Evolutionary conservation across 164 flowering plant genomes (phyloP), one percentile per base, ranked within the genome.

Genomic region (Tinospora cordifolia): DNA sequence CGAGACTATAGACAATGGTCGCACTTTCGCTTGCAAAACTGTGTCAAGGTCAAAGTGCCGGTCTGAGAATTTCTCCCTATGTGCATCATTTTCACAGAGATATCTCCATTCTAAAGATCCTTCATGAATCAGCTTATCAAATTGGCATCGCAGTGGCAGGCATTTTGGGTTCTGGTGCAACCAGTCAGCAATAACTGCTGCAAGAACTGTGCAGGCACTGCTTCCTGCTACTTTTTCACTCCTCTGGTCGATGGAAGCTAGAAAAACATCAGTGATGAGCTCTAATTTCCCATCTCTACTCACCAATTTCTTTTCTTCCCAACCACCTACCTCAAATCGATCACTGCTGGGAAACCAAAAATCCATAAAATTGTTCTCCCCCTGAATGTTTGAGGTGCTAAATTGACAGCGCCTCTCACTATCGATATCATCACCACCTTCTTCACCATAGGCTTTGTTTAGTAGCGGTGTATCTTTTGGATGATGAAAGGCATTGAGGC

Each of bases 361-460:
- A 36, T 82, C 47, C 47, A 73, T 69, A 67, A 92, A 81, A 75
- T 95, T 97, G 78, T 88, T 96, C 59, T 51, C 59, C 19, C 22
- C 22, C n/a, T 51, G 59, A 51, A 6, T 51, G 19, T 51, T 19
- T 51, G 58, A 0, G 14, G 98, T 91, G 79, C 91, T 95, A 17
- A 95, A 87, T 77, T 95, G 99, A 26, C 97, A 84, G 24, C 99
- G 90, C 58, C 58, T 51, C 71, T 92, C 98, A 80, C 75, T 87
- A 84, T 95, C 99, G 71, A 95, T 95, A 77, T 95, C 99, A 79
- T 95, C 99, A 22, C 99, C 99, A 72, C 99, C 99, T 75, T 92
- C 98, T 85, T 95, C 99, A 39, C 82, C 97, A 83, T 92, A 82
- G 9, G 84, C 90, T 81, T 89, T 92, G 82, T 95, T 95, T 25